A percentile compares a stretch with the other conserved stretches of the same genome.
Conservation (phyloP, 2,329 filamentous ascomycete species). For the Ascochyta lentis region DNA sequence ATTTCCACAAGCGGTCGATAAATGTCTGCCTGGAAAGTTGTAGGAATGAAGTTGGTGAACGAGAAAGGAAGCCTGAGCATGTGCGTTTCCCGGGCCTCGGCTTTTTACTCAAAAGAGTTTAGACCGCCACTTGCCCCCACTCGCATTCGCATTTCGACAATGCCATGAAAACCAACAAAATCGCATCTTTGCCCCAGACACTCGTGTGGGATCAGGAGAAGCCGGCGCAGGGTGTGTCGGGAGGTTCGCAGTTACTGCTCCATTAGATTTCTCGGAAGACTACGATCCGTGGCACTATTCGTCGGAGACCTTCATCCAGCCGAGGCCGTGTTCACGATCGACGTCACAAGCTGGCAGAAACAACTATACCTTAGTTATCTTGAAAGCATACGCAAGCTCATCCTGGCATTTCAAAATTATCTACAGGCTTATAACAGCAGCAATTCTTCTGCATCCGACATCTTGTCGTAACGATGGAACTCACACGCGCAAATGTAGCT, state of each 20-base stretch:
- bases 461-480: slow-evolving; percentile 20
- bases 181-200: not conserved
- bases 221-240: not conserved
- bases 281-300: not conserved
- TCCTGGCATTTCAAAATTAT: too few relatives aligned
- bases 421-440: not conserved
- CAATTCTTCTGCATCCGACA: not conserved
- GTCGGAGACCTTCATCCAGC: not conserved
- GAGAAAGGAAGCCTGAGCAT: not conserved
- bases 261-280: not conserved
- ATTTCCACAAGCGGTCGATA: not conserved
- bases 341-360: slow-evolving; percentile 1
- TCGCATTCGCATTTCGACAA: not conserved
- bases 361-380: not conserved
- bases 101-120: not conserved
- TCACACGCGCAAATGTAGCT: slow-evolving; percentile 22
- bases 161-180: not conserved
- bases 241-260: not conserved
- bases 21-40: not conserved
- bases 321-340: not conserved
- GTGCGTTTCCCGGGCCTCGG: not conserved
- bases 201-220: not conserved
- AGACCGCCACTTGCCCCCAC: not conserved
- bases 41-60: not conserved
- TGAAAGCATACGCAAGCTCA: not conserved